Conservation (phyloP, 257 asterid species). For the Solanum arcanum region DNA sequence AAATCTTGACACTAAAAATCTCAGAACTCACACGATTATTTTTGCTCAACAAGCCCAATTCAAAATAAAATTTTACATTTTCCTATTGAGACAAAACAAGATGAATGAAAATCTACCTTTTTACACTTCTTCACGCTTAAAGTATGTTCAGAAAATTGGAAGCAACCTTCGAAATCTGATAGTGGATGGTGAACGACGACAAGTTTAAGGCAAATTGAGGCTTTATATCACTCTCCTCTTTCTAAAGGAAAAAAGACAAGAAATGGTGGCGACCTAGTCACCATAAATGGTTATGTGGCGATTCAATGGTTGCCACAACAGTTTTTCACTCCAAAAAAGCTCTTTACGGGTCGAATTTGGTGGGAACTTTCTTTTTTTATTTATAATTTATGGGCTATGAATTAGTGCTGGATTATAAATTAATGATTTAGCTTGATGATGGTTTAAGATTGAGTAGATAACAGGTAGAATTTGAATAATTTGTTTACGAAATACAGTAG, state of each 20-base stretch:
- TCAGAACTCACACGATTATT: neutral
- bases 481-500: too few relatives aligned
- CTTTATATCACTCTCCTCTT: neutral
- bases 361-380: too few relatives aligned
- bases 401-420: neutral
- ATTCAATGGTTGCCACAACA: neutral
- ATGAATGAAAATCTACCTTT: neutral
- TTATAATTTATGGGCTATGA: neutral
- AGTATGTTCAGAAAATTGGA: neutral
- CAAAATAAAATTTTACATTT: neutral
- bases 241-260: neutral
- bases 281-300: neutral
- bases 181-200: neutral
- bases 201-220: neutral
- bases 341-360: neutral
- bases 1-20: neutral
- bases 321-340: neutral
- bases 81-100: neutral
- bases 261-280: neutral
- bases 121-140: neutral
- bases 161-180: neutral
- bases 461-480: neutral
- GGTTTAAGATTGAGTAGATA: neutral
- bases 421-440: neutral
- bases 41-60: neutral